Evolutionary conservation across 1,284 basidiomycete species (phyloP), one percentile per base, ranked within the genome.

Genomic region (Anthracocystis walkeri): DNA sequence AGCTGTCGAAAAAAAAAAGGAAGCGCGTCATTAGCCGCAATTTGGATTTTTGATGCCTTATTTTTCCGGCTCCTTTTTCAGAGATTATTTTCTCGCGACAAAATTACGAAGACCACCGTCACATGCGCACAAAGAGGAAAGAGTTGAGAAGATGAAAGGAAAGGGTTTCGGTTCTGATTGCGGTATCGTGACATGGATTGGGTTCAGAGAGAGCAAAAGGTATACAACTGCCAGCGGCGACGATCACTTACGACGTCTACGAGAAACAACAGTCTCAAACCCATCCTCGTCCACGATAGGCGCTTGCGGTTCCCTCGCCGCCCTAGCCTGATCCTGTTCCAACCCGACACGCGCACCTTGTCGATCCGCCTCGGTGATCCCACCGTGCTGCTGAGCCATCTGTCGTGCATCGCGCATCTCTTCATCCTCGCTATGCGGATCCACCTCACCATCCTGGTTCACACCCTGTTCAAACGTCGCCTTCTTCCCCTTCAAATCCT

Each of bases 271-370:
- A 10, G 80, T 83, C 53, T 78, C 78, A 55, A 82, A 82, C 7
- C 80, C 80, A 48, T 82, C 80, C 55, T 82, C 77, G 29, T 82
- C 80, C 4, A 82, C 55, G 35, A 76, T 61, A 2, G 80, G 80
- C 55, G 77, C 64, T 16, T 62, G 72, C 23, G 70, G 56, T 21
- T 59, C 56, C 5, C 58, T 58, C 7, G 49, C 18, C 23, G 51
- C 55, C 27, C 53, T 64, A 0, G 49, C 67, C 18, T 59, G 63
- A 52, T 68, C 58, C 50, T 72, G 70, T n/a, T 70, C 59, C 20
- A 64, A 25, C 7, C 67, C 60, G 18, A 52, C 54, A 31, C 55
- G 44, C 27, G 62, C 72, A 20, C 73, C 73, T 12, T 63, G 42
- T 23, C 64, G 56, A 45, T 75, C 73, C 8, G 73, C 73, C 56